Conservation (phyloP, 139 green algal species). For the Micromonas pusilla region DNA sequence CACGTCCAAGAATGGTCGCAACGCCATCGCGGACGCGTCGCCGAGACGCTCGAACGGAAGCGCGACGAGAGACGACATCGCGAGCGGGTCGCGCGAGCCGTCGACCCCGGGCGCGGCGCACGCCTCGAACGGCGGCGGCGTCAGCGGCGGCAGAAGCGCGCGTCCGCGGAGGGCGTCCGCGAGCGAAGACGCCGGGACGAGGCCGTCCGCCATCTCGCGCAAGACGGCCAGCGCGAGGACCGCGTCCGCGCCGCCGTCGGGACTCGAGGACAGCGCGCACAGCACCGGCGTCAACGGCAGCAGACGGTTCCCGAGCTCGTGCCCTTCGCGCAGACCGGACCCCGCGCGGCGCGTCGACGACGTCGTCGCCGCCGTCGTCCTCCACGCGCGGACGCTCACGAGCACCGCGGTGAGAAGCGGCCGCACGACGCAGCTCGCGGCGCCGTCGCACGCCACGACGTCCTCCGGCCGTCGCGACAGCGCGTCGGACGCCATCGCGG, state of each 20-base stretch:
- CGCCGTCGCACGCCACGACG: neutral
- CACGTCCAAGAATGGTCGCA: neutral
- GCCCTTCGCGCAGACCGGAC: neutral
- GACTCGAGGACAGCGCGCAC: neutral
- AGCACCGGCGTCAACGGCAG: neutral
- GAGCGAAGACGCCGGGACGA: neutral
- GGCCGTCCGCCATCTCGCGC: neutral
- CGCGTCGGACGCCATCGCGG: neutral
- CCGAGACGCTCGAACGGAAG: neutral
- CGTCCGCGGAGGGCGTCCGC: neutral
- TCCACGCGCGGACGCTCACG: neutral
- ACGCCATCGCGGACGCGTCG: neutral
- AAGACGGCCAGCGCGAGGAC: neutral
- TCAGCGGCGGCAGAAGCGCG: neutral
- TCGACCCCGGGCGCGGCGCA: neutral
- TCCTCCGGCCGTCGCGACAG: neutral
- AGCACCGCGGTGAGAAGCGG: conserved; percentile 8
- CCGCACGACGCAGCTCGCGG: neutral
- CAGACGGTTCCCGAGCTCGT: neutral
- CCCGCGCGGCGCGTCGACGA: too few species aligned
- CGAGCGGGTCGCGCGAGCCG: neutral
- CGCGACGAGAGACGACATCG: neutral
- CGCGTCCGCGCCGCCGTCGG: neutral
- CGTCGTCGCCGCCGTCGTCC: neutral
- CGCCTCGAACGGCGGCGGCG: neutral